Evolutionary conservation across 208 protist genomes (phyloP).

Genomic region (Acanthamoeba sp.): DNA sequence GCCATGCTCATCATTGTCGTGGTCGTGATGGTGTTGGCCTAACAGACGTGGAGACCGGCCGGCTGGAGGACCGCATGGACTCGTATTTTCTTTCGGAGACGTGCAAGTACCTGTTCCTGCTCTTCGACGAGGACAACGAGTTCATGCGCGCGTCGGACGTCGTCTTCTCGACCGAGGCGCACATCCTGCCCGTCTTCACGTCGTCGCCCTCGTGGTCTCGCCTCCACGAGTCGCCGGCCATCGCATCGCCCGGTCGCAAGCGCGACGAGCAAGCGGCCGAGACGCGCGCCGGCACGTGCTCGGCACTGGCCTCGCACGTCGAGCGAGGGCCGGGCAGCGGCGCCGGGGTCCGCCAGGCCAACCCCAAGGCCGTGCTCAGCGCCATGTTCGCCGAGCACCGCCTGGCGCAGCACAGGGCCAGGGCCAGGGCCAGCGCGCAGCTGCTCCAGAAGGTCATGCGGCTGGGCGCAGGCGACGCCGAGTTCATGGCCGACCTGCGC

Average conservation of each 20-base stretch:
- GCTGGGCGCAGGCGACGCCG: too few relatives aligned
- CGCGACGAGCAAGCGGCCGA: neutral
- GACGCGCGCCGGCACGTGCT: neutral
- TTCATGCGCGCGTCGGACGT: neutral
- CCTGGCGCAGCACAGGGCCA: neutral
- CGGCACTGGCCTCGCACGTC: too few relatives aligned
- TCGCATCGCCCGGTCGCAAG: neutral
- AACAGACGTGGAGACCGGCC: conserved; percentile 87
- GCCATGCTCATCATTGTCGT: too few relatives aligned
- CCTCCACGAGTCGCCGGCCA: neutral
- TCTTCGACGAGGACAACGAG: conserved; percentile 89
- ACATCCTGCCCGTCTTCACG: conserved; percentile 41
- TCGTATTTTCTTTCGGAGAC: conserved; percentile 96
- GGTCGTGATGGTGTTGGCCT: too few relatives aligned
- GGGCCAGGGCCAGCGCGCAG: too few relatives aligned
- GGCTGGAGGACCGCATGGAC: conserved; percentile 93
- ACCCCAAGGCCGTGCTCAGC: neutral
- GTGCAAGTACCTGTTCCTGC: conserved; percentile 96
- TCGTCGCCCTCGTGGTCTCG: neutral
- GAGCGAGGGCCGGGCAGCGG: neutral
- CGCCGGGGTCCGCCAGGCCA: neutral
- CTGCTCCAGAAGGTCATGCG: too few relatives aligned
- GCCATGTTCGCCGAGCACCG: neutral
- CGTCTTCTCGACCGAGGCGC: conserved; percentile 88
- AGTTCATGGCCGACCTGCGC: too few relatives aligned